Evolutionary conservation across 2,329 filamentous ascomycete genomes (phyloP).

Genomic region (Fusarium sp.): DNA sequence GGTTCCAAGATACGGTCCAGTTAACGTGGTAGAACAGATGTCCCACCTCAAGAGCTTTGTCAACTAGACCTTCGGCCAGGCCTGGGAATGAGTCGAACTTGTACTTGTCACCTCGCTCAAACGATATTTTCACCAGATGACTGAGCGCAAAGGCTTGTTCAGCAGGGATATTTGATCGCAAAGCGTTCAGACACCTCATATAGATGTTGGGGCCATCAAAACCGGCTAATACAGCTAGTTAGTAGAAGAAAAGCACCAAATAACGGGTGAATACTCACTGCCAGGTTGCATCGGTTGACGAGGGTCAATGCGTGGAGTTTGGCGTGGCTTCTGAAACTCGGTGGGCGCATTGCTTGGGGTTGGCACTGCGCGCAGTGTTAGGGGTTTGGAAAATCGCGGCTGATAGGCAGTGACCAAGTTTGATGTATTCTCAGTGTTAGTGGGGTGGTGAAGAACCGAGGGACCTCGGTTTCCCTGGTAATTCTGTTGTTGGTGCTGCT

Average conservation of each 20-base stretch:
- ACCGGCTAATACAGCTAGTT: constrained; percentile 53
- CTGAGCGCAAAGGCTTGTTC: constrained; percentile 95
- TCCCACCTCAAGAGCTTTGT: constrained; percentile 83
- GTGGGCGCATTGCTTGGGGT: constrained; percentile 79
- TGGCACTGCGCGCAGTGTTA: constrained; percentile 76
- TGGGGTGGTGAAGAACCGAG: constrained; percentile 61
- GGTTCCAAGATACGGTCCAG: constrained; percentile 79
- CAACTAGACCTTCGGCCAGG: constrained; percentile 86
- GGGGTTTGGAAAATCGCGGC: constrained; percentile 67
- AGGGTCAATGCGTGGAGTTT: constrained; percentile 53
- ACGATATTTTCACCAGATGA: constrained; percentile 94
- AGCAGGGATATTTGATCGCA: constrained; percentile 79
- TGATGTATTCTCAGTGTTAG: constrained; percentile 65
- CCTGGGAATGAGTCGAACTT: constrained; percentile 92
- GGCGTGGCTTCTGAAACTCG: constrained; percentile 62
- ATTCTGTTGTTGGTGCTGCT: constrained; percentile 38
- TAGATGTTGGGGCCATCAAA: constrained; percentile 90
- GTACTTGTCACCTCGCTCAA: constrained; percentile 94
- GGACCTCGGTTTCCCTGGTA: constrained; percentile 52
- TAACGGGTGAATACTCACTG: constrained; percentile 57
- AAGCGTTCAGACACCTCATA: constrained; percentile 82
- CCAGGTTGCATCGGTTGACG: constrained; percentile 66
- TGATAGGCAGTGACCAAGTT: constrained; percentile 75
- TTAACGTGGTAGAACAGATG: constrained; percentile 82
- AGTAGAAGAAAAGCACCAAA: not conserved